Evolutionary conservation across 345 rosid genomes (phyloP), one percentile per base, ranked within the genome.

Genomic region (Eucalyptus tenuipes): DNA sequence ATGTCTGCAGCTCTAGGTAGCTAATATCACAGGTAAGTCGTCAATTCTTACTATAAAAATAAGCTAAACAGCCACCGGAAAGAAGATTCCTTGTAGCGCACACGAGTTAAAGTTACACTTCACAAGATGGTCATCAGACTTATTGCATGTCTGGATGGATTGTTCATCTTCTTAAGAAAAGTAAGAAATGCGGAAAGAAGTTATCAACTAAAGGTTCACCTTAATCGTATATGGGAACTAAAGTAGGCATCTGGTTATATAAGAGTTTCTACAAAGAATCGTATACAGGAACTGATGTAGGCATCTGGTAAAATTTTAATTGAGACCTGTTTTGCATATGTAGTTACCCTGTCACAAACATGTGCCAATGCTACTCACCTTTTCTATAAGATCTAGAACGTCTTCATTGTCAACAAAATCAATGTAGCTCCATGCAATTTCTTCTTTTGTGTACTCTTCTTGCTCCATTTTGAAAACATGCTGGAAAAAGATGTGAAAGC

Each of bases 381-480:
- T 98, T 90, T 97, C 99, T 91, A 98, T 97, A 91, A 98, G 99
- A 90, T 98, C 99, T 91, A 98, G 91, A 91, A 98, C 87, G 92
- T 97, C 98, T 93, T 98, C 94, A 92, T 97, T 97, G 91, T 98
- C 99, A 49, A 97, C 96, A 90, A 98, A 98, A 6, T 97, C 99
- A 90, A 98, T 98, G 94, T 96, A 97, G 94, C 99, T 97, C 99
- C 99, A 97, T 90, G 95, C 90, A 92, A 97, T 97, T 93, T 96
- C 96, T 93, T 97, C 99, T 90, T 96, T 97, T 33, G 94, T 95
- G 91, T 97, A 96, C 90, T 97, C 99, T 91, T 97, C 99, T 96
- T 97, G 99, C 94, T 97, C 99, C 99, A 98, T 97, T 94, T 98
- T 98, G 93, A 98, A 98, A 88, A 98, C 99, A 87, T 98, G 99